Conservation (phyloP, 352 stramenopile species). For the Phytophthora sojae region DNA sequence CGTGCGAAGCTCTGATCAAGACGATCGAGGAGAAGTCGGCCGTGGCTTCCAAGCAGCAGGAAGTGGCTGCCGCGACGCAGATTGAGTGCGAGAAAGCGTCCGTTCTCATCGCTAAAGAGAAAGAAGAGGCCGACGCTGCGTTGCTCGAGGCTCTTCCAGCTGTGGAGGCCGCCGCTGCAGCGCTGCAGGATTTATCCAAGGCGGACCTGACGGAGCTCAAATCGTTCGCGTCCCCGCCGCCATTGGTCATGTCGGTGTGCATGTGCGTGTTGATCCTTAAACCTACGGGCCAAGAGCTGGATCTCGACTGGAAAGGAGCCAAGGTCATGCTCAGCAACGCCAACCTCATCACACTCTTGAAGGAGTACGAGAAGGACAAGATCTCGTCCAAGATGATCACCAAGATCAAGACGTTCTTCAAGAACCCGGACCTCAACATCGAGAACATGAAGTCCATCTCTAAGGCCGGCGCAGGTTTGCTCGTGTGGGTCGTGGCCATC, state of each 20-base stretch:
- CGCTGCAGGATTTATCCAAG: slow-evolving; percentile 95
- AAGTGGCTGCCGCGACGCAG: slow-evolving; percentile 91
- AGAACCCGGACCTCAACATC: slow-evolving; percentile 94
- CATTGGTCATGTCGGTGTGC: slow-evolving; percentile 94
- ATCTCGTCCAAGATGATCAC: slow-evolving; percentile 96
- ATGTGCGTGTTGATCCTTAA: slow-evolving; percentile 93
- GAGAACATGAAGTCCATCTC: slow-evolving; percentile 97
- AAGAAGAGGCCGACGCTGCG: slow-evolving; percentile 93
- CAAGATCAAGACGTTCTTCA: slow-evolving; percentile 95
- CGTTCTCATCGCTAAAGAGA: slow-evolving; percentile 92
- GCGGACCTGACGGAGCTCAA: slow-evolving; percentile 97
- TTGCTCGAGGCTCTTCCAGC: slow-evolving; percentile 94
- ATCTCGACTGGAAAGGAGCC: slow-evolving; percentile 93
- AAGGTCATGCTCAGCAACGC: slow-evolving; percentile 96
- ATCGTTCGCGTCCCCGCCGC: slow-evolving; percentile 93
- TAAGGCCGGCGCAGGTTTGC: slow-evolving; percentile 88
- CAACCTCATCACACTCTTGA: slow-evolving; percentile 91
- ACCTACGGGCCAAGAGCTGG: slow-evolving; percentile 92
- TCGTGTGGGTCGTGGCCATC: slow-evolving; percentile 96
- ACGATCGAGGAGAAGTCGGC: slow-evolving; percentile 95
- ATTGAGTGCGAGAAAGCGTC: slow-evolving; percentile 92
- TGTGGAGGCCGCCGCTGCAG: slow-evolving; percentile 92
- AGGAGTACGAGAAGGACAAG: slow-evolving; percentile 96
- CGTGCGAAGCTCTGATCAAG: slow-evolving; percentile 94
- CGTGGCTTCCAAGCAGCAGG: slow-evolving; percentile 92